Base-by-base conservation (phyloP, 2,329 filamentous ascomycete genomes). In the Aspergillus vadensis region DNA sequence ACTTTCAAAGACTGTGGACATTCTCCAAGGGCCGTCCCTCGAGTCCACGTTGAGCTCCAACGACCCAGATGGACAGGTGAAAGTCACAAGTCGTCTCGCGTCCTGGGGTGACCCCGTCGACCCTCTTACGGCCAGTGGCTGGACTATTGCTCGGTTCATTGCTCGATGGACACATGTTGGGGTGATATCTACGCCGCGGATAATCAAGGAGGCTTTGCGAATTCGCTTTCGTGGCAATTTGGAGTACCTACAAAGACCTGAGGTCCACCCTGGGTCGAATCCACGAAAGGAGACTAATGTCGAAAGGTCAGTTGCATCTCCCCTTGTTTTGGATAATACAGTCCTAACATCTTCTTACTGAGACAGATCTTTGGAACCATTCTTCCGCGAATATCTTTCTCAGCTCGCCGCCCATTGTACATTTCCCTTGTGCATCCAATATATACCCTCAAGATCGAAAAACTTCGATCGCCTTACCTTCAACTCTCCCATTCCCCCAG, bases 171-270 rank as follows among this genome's bases (percentile, higher is more conserved):
- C 58, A 1, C 57, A 58, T 21, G 53, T 63, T 6, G 57, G 55
- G 4, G 55, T 39, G 0, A 1, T 58, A 0, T 63, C 63, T 10
- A 14, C 44, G n/a, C 49, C 49, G 1, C 58, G 60, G 0, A 65
- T 65, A 21, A 32, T 63, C 21, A 38, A 58, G 12, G 61, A 65
- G 30, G 63, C 63, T 9, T 58, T 65, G 5, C 27, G 52, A 8
- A 41, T 65, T 12, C 60, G 58, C 1, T 63, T 63, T 17, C 27
- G 63, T n/a, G 63, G 63, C 4, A 63, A 59, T 7, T 7, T 65
- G 25, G 36, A 30, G 5, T 65, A 61, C n/a, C 48, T 52, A 15
- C 55, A 59, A 5, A 58, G 52, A n/a, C 63, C 63, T 3, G 60
- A 61, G 7, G 43, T 61, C 5, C 27, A 53, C 44, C 30, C 15